phyloP scores from a whole-genome alignment of 495 filamentous ascomycete genomes.

The Penicillium fimorum region DNA sequence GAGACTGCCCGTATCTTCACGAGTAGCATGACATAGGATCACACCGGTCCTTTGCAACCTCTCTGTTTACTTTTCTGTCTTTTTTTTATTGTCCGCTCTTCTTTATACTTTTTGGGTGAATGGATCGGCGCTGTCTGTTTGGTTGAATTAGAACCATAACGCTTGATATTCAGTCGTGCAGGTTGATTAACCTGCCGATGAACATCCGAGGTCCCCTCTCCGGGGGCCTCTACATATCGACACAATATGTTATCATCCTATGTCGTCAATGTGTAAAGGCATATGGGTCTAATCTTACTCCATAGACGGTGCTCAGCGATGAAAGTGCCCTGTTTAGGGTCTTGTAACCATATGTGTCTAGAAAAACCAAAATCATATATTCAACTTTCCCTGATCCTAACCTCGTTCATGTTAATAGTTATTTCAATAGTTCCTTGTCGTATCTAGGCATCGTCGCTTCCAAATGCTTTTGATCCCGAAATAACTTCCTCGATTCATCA shows the following conservation, averaged over 20 bases:
- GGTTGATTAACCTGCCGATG: neutral
- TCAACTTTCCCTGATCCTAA: slow-evolving; percentile 4
- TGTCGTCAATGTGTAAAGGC: neutral
- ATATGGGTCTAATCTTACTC: neutral
- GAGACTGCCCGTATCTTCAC: slow-evolving; percentile 29
- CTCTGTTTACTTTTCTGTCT: slow-evolving; percentile 28
- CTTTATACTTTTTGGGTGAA: slow-evolving; percentile 26
- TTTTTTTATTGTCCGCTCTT: slow-evolving; percentile 31
- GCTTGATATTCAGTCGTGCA: neutral
- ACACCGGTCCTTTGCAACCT: slow-evolving; percentile 22
- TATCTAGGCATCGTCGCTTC: neutral
- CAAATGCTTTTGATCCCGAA: neutral
- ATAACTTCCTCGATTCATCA: neutral
- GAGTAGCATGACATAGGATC: slow-evolving; percentile 38
- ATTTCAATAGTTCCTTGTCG: neutral
- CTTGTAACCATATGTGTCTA: slow-evolving; percentile 33
- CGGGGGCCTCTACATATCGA: neutral
- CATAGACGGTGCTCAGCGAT: slow-evolving; percentile 5
- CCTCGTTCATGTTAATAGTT: neutral
- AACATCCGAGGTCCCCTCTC: neutral
- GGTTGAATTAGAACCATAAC: slow-evolving; percentile 4
- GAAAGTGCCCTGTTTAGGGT: slow-evolving; percentile 18
- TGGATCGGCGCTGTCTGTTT: slow-evolving; percentile 15
- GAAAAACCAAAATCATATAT: slow-evolving; percentile 25
- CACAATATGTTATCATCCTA: neutral